phyloP scores from a whole-genome alignment of 2,329 filamentous ascomycete genomes.

The Didymella pinodella region DNA sequence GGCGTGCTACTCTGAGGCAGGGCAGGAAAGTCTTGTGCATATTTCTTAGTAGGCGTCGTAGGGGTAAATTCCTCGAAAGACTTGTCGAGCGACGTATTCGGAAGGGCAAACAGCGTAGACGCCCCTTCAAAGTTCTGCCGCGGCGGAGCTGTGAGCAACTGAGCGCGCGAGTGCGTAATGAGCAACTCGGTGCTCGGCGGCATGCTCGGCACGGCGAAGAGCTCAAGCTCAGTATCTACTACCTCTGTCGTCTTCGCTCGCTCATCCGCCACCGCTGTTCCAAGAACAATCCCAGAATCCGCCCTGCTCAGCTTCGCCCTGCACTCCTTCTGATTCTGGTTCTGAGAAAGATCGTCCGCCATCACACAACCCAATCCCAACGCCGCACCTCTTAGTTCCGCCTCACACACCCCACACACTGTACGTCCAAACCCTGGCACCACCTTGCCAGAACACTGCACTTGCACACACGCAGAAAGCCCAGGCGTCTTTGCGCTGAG shows the following conservation, averaged over 20 bases:
- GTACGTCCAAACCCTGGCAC: slow-evolving; percentile 1
- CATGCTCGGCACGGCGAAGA: slow-evolving; percentile 1
- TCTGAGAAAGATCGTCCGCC: neutral
- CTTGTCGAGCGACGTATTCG: neutral
- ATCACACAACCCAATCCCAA: neutral
- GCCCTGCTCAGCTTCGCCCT: neutral
- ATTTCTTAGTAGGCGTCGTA: neutral
- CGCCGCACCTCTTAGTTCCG: neutral
- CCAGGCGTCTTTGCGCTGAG: slow-evolving; percentile 12
- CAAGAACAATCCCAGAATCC: neutral
- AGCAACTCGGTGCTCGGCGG: neutral
- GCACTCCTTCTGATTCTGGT: neutral
- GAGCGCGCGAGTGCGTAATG: neutral
- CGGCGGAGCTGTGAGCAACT: neutral
- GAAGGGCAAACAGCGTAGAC: slow-evolving; percentile 2
- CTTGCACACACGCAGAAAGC: neutral
- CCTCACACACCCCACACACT: neutral
- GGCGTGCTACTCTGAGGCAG: neutral
- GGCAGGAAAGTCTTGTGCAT: slow-evolving; percentile 6
- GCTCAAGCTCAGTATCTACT: neutral
- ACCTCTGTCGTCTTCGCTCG: too few species aligned
- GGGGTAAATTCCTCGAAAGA: slow-evolving; percentile 1
- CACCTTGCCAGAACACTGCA: neutral
- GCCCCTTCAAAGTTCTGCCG: neutral
- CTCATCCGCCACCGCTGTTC: too few species aligned